Evolutionary conservation across 1,139 yeast species (phyloP), one percentile per base, ranked within the genome.

Genomic region (Nematodospora anomalae): DNA sequence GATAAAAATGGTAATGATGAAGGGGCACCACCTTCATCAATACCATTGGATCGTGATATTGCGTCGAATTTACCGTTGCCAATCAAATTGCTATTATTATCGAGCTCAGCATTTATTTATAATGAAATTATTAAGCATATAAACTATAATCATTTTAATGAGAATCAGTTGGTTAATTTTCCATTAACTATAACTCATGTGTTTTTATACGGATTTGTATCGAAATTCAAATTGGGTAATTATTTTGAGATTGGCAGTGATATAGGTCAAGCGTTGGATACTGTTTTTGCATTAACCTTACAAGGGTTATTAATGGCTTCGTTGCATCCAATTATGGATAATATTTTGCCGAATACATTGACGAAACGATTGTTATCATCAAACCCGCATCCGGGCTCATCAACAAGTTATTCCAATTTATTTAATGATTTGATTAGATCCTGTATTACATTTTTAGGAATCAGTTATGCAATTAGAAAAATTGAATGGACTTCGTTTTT

Each of bases 391-490:
- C 65, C 69, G 2, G 43, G 48, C 23, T 49, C 53, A 24, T 49
- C 58, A 10, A 51, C 49, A 21, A 51, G 47, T 29, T 49, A 51
- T 35, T 54, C 64, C 32, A 61, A 59, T 37, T 46, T 68, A 31
- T 45, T 62, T 26, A 68, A 62, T 45, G 76, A 71, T 44, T 55
- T 65, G 25, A 42, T 71, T 26, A 74, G 95, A 44, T 76, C 86
- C 26, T 67, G 77, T 35, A 80, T 87, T 33, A 89, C 95, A 6
- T 79, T 89, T 50, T 63, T 89, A 43, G 97, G 97, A 3, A 78
- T 90, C 20, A 76, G 87, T 6, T 89, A 86, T 53, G 95, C 95
- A 15, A 76, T 89, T 30, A 76, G 94, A 45, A 83, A 83, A 49
- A 73, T 87, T 32, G 83, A 83, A 46, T 88, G 96, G 96, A 65